Conservation (phyloP, 192 early-diverging fungal genomes). For the Fimicolochytrium jonesii region DNA sequence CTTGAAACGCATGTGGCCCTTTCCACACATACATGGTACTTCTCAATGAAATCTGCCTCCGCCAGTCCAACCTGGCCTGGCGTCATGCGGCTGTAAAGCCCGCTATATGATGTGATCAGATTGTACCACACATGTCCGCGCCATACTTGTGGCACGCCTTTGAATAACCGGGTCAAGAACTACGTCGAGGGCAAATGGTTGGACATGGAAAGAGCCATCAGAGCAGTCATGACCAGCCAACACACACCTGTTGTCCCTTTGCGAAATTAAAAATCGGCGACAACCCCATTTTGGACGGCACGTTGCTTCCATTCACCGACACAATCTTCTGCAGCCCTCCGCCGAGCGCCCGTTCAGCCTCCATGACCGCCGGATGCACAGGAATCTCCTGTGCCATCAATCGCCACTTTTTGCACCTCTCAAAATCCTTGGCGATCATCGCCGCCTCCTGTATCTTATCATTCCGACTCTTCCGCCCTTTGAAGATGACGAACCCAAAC, state of each 20-base stretch:
- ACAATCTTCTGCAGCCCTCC: not conserved
- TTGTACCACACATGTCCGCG: slow-evolving; percentile 26
- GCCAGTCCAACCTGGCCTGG: slow-evolving; percentile 9
- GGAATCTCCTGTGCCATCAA: slow-evolving; percentile 15
- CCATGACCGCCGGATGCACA: slow-evolving; percentile 6
- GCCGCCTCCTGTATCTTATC: slow-evolving; percentile 4
- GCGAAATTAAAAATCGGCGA: slow-evolving; percentile 16
- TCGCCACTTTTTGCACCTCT: slow-evolving; percentile 12
- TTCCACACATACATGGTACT: slow-evolving; percentile 18
- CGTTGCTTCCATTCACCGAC: not conserved
- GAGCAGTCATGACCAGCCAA: too few species aligned
- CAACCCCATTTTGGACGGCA: slow-evolving; percentile 16
- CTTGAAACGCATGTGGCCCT: too few species aligned
- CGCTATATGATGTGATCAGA: slow-evolving; percentile 3
- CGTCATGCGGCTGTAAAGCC: slow-evolving; percentile 10
- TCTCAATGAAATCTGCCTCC: slow-evolving; percentile 14
- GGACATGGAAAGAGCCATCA: too few species aligned
- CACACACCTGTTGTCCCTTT: not conserved
- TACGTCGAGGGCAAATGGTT: too few species aligned
- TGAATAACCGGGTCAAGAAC: slow-evolving; percentile 19
- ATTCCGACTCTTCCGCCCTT: not conserved
- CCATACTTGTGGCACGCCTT: slow-evolving; percentile 20
- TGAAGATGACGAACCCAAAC: slow-evolving; percentile 12
- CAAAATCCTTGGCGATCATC: not conserved
- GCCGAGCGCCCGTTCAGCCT: not conserved